Evolutionary conservation across 495 filamentous ascomycete genomes (phyloP), one percentile per base, ranked within the genome.

Genomic region (Sabuloglossum arenarium): DNA sequence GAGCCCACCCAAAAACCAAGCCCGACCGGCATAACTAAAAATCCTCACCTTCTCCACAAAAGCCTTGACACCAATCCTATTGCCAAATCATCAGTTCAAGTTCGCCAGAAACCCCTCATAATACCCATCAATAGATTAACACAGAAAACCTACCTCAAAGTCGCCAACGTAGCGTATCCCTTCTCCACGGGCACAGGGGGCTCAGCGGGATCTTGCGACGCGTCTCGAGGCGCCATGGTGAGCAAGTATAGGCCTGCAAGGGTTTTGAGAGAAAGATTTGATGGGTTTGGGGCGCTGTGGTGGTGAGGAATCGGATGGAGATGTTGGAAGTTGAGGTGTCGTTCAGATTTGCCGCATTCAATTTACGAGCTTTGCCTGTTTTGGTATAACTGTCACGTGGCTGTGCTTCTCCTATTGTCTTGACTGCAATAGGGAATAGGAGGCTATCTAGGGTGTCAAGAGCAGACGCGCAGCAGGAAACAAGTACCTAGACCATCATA

Each of bases 111-210:
- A 67, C 67, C 37, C 70, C 71, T 55, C 75, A 70, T 59, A 71
- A 79, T 58, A 77, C 16, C 72, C 29, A 71, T 66, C 42, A 69
- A 70, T 53, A 50, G n/a, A 32, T n/a, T 34, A 23, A 52, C 25
- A 30, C 29, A 49, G 11, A 56, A 39, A 25, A 30, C 57, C 75
- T 74, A 86, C 84, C 77, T 75, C 64, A 93, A 73, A 30, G 84
- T 87, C 56, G 81, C 81, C 56, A 85, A 71, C 39, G 85, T 91
- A 59, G 87, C 86, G 61, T 82, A 79, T 54, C 86, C 82, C 63
- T 79, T 89, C 67, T 87, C 77, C 5, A 84, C 78, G 54, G 77
- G 75, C 59, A 78, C 79, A 31, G 78, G 78, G 34, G 76, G 8
- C 45, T 47, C 45, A 14, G 45, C 2, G 45, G 45, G 45, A n/a